Percentiles rank a stretch among this genome's conserved stretches.
phyloP scores from a whole-genome alignment of 495 filamentous ascomycete species.

The Massariosphaeria phaeospora region DNA sequence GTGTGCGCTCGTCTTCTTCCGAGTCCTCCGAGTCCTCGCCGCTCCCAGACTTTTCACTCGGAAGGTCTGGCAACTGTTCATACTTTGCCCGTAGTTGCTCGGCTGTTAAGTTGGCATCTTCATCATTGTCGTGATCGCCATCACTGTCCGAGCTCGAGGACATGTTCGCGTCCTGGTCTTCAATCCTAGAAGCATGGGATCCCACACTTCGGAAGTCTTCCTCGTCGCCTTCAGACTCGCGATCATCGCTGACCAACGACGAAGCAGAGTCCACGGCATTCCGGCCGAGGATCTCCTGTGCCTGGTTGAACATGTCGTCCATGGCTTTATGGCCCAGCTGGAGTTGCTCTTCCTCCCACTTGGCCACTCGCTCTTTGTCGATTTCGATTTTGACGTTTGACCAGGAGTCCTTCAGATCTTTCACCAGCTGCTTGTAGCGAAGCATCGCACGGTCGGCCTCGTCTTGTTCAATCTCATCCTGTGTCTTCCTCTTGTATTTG shows the following conservation, averaged over 20 bases:
- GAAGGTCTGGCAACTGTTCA: constrained; percentile 26
- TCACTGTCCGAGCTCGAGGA: constrained; percentile 35
- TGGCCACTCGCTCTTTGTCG: constrained; percentile 62
- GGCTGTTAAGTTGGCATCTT: constrained; percentile 26
- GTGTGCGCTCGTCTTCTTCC: constrained; percentile 10
- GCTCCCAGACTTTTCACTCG: constrained; percentile 44
- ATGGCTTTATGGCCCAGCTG: constrained; percentile 72
- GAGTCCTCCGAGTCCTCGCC: constrained; percentile 68
- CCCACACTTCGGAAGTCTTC: constrained; percentile 1
- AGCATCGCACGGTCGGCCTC: constrained; percentile 37
- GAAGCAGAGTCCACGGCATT: constrained; percentile 36
- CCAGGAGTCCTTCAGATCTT: constrained; percentile 69
- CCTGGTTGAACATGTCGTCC: constrained; percentile 71
- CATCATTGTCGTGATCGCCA: constrained; percentile 26
- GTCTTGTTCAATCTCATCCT: constrained; percentile 62
- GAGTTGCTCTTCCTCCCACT: constrained; percentile 84
- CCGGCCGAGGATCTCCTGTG: constrained; percentile 27
- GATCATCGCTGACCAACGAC: constrained; percentile 30
- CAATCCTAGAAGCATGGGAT: constrained; percentile 33
- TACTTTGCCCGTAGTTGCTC: constrained; percentile 31
- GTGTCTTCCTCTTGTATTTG: constrained; percentile 60
- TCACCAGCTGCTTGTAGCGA: constrained; percentile 62
- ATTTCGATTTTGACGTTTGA: constrained; percentile 72
- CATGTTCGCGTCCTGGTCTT: constrained; percentile 40
- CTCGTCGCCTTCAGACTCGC: constrained; percentile 35